Base-by-base conservation (phyloP, 805 yeast genomes). In the Scheffersomyces amazonensis region DNA sequence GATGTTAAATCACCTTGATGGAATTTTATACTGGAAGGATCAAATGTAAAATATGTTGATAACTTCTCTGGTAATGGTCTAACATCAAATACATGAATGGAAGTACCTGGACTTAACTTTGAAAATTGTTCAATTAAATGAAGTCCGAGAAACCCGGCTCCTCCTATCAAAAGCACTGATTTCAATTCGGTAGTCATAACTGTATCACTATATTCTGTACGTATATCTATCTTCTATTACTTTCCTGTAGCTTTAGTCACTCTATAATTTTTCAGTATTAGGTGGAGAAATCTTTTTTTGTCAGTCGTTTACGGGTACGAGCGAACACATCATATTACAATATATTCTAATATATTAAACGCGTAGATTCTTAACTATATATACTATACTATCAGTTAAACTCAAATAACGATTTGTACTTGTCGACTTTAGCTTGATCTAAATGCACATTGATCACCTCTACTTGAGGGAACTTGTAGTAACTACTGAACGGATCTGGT, bases 111-210 rank as follows among this genome's bases (percentile, higher is more conserved):
- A 11, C 74, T 54, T 25, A 74, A 64, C 32, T 73, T 72, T 66
- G 78, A 76, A 61, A 90, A 91, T 60, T 87, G 93, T 52, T 90
- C 90, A 31, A 93, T 80, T 47, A 93, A 69, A 49, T 93, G 99
- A 32, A 88, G 77, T 2, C 99, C 99, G 16, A 93, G 74, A 50
- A 93, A 93, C 0, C 99, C 99, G 4, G 96, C 69, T 8, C 99
- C 99, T 35, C 99, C 99, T n/a, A 93, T 78, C 16, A 93, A 69
- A 21, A 93, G 76, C 2, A 93, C 95, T 2, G 84, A 75, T 23
- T 76, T 62, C 32, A 54, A 41, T 23, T 39, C 36, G 20, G 33
- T 10, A 12, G 35, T 16, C 46, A 42, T 39, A n/a, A 17, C n/a
- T n/a, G n/a, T n/a, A n/a, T n/a, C n/a, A n/a, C n/a, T n/a, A n/a